Base-by-base conservation (phyloP, 2,329 filamentous ascomycete genomes). In the Penicillium sp. region DNA sequence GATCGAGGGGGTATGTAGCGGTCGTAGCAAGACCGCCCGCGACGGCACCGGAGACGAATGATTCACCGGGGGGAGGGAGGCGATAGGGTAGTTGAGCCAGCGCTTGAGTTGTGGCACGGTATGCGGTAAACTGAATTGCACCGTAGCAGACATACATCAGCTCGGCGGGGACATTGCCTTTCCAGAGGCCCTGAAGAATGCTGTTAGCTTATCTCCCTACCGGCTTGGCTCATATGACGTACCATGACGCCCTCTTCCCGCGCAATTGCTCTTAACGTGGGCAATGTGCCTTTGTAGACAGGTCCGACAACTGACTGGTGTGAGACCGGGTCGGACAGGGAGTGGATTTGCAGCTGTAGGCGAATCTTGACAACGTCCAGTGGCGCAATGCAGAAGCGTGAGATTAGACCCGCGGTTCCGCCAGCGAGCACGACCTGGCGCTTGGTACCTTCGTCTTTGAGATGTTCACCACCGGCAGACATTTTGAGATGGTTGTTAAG, bases 351-450 rank as follows among this genome's bases (percentile, higher is more conserved):
- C 15, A 98, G 83, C 70, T 98, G 93, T 40, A 97, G 84, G 41
- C 93, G 88, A 73, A 98, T 98, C 77, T 98, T 97, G 74, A 97
- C 84, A 55, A 98, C 93, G 71, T 98, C 93, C 59, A 98, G 87
- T 46, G 93, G 93, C 15, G 93, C 89, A 67, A 97, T 86, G 66
- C 93, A 82, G 77, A 98, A 97, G 86, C 91, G 86, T 47, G 93
- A 93, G 56, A 97, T 83, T 58, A 97, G 81, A 50, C 93, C 93
- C 56, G 93, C 89, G 58, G 82, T 75, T 40, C 80, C 84, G 61
- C 85, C 85, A 49, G 85, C 83, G 57, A 81, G 68, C 43, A 86
- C 76, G 53, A 86, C 82, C 67, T 88, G 84, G 58, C 74, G 72
- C 71, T 78, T 81, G 52, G 83, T 83, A 71, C 84, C 85, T 81